Evolutionary conservation across 2,329 filamentous ascomycete species (phyloP).

Genomic region (Talaromyces sp.): DNA sequence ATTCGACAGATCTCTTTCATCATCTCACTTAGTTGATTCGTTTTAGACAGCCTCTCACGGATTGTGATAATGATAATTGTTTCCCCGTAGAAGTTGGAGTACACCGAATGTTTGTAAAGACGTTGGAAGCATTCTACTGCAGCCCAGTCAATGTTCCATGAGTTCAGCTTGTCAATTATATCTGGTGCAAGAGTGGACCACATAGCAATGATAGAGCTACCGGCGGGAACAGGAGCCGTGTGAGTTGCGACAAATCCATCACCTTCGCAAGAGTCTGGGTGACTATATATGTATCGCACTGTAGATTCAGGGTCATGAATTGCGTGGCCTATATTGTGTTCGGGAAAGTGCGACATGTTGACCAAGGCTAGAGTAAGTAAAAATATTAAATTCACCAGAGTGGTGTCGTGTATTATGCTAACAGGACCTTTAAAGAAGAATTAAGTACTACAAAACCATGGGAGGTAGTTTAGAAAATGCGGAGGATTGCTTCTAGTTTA

Average conservation of each 20-base stretch:
- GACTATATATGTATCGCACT: neutral
- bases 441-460: too few species aligned
- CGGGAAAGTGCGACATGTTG: neutral
- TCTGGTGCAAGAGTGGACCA: neutral
- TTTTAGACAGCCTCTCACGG: neutral
- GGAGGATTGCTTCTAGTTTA: too few species aligned
- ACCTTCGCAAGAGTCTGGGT: neutral
- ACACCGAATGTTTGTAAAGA: neutral
- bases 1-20: neutral
- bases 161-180: neutral
- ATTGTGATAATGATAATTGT: neutral
- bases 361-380: neutral
- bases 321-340: neutral
- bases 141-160: neutral
- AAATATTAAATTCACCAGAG: neutral
- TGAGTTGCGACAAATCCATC: neutral
- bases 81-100: neutral
- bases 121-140: constrained; percentile 5
- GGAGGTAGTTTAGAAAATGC: too few species aligned
- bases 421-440: too few species aligned
- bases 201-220: neutral
- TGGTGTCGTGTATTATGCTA: neutral
- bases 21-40: neutral
- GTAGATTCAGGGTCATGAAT: neutral
- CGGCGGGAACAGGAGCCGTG: neutral